A percentile compares a stretch with the other conserved stretches of the same genome.
Evolutionary conservation across 2,329 filamentous ascomycete species (phyloP).

Genomic region (Xylaria sp.): DNA sequence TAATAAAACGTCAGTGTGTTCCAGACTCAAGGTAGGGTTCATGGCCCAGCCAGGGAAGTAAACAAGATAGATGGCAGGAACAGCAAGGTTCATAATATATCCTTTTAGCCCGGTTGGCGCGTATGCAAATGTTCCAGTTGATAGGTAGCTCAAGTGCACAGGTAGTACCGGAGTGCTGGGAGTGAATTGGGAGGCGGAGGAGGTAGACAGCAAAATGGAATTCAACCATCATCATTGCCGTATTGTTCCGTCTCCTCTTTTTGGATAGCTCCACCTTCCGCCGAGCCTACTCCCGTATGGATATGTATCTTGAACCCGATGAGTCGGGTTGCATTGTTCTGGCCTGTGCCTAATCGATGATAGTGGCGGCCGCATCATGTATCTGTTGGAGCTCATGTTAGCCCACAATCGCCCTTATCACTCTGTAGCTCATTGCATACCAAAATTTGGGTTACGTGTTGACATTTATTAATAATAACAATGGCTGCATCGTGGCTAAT

Average conservation of each 20-base stretch:
- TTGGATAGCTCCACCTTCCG: slow-evolving; percentile 1
- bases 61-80: background rate
- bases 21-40: background rate
- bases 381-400: too few relatives aligned
- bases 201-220: slow-evolving; percentile 8
- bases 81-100: slow-evolving; percentile 2
- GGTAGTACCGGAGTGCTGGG: background rate
- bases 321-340: background rate
- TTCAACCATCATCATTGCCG: slow-evolving; percentile 10
- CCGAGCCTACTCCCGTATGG: background rate
- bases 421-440: too few relatives aligned
- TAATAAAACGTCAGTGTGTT: background rate
- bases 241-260: slow-evolving; percentile 23
- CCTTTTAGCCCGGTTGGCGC: slow-evolving; percentile 12
- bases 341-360: background rate
- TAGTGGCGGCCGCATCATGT: background rate
- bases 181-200: background rate
- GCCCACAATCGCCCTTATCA: too few relatives aligned
- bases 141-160: background rate
- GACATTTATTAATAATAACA: too few relatives aligned
- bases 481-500: too few relatives aligned
- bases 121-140: slow-evolving; percentile 3
- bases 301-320: background rate
- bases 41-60: background rate
- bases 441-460: too few relatives aligned